phyloP scores from a whole-genome alignment of 768 basidiomycete species.

The Dentipellis fragilis region DNA sequence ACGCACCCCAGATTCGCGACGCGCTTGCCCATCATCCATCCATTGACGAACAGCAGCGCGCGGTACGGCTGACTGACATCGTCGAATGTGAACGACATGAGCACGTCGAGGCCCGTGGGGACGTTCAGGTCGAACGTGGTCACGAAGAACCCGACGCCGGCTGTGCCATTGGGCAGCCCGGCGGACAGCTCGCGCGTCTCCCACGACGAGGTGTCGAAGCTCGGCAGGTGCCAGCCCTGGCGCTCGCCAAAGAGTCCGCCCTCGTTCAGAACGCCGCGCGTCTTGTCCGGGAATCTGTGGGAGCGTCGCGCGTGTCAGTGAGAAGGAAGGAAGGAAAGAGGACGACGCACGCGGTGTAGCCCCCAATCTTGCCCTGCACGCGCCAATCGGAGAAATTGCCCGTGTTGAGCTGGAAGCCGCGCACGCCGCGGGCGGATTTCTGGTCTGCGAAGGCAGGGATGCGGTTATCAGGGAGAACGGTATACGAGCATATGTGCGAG shows the following conservation, averaged over 20 bases:
- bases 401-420: slow-evolving; percentile 60
- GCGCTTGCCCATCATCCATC: slow-evolving; percentile 82
- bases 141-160: slow-evolving; percentile 78
- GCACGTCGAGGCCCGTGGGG: slow-evolving; percentile 50
- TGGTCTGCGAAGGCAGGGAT: background rate
- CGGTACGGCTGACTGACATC: slow-evolving; percentile 58
- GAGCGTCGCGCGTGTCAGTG: background rate
- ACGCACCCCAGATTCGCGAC: slow-evolving; percentile 22
- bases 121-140: slow-evolving; percentile 60
- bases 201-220: slow-evolving; percentile 59
- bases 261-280: slow-evolving; percentile 35
- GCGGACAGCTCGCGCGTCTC: slow-evolving; percentile 38
- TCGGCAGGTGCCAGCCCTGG: slow-evolving; percentile 39
- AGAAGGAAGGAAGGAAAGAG: background rate
- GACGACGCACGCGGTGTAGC: slow-evolving; percentile 25
- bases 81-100: slow-evolving; percentile 65
- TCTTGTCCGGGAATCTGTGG: slow-evolving; percentile 66
- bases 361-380: slow-evolving; percentile 36
- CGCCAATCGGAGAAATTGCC: slow-evolving; percentile 38
- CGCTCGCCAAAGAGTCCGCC: slow-evolving; percentile 36
- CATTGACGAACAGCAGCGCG: slow-evolving; percentile 69
- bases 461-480: no score
- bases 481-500: slow-evolving; percentile 11
- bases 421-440: slow-evolving; percentile 70
- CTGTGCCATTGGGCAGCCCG: slow-evolving; percentile 44